Conservation (phyloP, 1,284 basidiomycete species). For the Fistulinella staudtii region DNA sequence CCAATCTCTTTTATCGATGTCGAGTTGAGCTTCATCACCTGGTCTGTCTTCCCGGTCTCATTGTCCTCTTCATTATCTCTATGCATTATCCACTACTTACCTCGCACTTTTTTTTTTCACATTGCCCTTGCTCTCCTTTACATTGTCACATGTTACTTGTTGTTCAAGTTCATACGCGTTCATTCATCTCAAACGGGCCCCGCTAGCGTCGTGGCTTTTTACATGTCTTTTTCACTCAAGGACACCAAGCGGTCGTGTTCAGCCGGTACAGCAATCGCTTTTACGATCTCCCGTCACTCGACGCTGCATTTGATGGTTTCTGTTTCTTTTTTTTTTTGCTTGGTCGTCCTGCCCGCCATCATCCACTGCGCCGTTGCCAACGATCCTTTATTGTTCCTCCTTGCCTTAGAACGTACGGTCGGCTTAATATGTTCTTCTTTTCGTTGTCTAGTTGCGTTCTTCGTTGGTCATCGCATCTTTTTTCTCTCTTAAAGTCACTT, state of each 20-base stretch:
- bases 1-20: too few relatives aligned
- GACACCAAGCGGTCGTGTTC: conserved; percentile 23
- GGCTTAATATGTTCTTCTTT: conserved; percentile 23
- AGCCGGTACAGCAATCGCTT: not conserved
- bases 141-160: conserved; percentile 6
- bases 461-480: too few relatives aligned
- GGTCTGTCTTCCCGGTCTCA: not conserved
- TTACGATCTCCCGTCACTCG: not conserved
- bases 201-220: conserved; percentile 23
- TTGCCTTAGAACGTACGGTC: conserved; percentile 16
- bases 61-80: conserved; percentile 24
- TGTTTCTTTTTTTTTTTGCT: not conserved
- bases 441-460: not conserved
- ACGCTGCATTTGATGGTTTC: not conserved
- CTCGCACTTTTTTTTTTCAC: conserved; percentile 4
- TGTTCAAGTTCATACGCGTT: not conserved
- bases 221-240: conserved; percentile 14
- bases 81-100: conserved; percentile 26
- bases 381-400: conserved; percentile 12
- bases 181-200: conserved; percentile 16
- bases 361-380: not conserved
- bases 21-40: not conserved
- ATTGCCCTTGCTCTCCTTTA: not conserved
- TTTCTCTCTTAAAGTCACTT: not conserved
- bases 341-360: too few relatives aligned